Percentiles rank a stretch among this genome's conserved stretches.
Evolutionary conservation across 257 asterid species (phyloP).

Genomic region (Nicotiana attenuata): DNA sequence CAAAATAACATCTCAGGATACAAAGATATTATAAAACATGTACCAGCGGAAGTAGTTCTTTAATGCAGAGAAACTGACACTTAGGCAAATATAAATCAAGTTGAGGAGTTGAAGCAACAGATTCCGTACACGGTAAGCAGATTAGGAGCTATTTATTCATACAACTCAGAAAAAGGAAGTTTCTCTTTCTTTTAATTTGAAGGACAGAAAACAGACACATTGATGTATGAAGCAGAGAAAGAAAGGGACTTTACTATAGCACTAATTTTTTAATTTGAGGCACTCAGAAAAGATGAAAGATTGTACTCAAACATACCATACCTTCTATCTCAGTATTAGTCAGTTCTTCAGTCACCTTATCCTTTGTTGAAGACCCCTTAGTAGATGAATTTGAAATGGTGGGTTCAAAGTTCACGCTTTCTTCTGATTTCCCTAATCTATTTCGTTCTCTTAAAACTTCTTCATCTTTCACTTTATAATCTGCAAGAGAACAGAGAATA

Average conservation of each 20-base stretch:
- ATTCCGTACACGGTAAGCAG: neutral
- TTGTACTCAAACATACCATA: neutral
- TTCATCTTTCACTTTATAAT: conserved; percentile 13
- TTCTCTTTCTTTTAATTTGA: neutral
- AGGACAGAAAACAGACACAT: neutral
- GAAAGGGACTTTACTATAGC: too few relatives aligned
- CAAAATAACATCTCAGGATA: neutral
- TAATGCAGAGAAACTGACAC: neutral
- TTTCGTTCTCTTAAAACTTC: conserved; percentile 18
- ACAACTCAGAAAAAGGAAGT: neutral
- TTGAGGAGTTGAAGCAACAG: conserved; percentile 6
- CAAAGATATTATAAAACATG: neutral
- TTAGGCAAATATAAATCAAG: neutral
- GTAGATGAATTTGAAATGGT: conserved; percentile 3
- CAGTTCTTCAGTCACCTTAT: conserved; percentile 8
- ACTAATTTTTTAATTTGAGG: neutral
- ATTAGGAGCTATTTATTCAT: neutral
- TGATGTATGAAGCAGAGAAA: neutral
- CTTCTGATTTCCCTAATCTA: conserved; percentile 3
- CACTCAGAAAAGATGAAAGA: neutral
- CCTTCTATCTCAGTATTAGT: conserved; percentile 14
- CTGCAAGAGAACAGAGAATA: conserved; percentile 16
- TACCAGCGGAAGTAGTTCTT: neutral
- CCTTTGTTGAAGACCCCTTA: neutral
- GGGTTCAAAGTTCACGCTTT: conserved; percentile 3